These are phyloP conservation scores for Rhododendron ferrugineum DNA, from an alignment of 148 eudicot genomes.

Conservation along the genomic window DNA sequence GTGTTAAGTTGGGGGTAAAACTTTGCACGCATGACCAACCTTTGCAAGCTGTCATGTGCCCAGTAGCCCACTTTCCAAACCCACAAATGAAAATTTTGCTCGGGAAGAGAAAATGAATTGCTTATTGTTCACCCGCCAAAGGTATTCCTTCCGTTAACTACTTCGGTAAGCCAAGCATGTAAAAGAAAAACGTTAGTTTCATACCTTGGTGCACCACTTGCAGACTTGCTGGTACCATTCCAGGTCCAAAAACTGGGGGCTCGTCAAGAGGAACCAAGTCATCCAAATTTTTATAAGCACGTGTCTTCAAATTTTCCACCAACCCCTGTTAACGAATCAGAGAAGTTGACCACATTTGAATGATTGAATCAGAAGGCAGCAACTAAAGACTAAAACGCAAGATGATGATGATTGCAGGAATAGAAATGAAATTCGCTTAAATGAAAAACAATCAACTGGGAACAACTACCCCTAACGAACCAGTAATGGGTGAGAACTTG, in stretches of 20 bases:
- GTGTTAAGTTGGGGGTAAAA: not conserved
- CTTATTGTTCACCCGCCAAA: not conserved
- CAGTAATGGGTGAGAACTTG: not conserved
- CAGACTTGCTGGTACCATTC: conserved; percentile 14
- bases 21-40: not conserved
- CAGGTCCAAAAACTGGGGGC: conserved; percentile 22
- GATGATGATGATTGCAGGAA: not conserved
- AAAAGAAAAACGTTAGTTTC: not conserved
- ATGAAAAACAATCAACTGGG: not conserved
- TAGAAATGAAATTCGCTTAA: not conserved
- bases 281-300: conserved; percentile 30
- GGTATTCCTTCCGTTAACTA: not conserved
- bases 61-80: not conserved
- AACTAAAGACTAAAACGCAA: not conserved
- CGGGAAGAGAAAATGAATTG: not conserved
- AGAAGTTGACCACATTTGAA: conserved; percentile 1
- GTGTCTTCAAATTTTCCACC: conserved; percentile 35
- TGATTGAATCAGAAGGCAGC: not conserved
- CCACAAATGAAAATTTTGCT: not conserved
- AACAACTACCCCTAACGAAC: not conserved
- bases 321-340: conserved; percentile 31
- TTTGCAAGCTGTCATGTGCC: not conserved
- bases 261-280: conserved; percentile 24
- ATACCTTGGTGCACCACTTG: conserved; percentile 18
- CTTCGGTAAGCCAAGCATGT: not conserved